Percentiles rank a stretch among this genome's conserved stretches.
phyloP scores from a whole-genome alignment of 2,329 filamentous ascomycete genomes.

The Capronia epimyces region DNA sequence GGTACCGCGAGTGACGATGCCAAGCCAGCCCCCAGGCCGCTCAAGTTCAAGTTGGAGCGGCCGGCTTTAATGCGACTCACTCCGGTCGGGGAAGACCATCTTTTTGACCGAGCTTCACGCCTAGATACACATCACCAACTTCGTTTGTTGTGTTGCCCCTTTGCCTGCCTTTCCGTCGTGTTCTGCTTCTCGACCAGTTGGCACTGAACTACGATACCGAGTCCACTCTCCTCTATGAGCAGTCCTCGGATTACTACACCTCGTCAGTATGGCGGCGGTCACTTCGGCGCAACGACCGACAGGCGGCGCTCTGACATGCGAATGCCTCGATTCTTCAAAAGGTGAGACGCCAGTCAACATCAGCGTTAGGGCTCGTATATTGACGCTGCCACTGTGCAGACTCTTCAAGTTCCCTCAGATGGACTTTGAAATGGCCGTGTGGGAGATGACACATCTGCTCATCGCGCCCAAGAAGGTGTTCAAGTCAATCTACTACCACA shows the following conservation, averaged over 20 bases:
- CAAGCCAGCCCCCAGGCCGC: neutral
- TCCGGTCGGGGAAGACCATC: neutral
- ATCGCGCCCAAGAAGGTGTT: slow-evolving; percentile 68
- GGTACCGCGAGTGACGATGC: neutral
- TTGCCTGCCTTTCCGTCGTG: neutral
- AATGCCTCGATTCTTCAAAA: slow-evolving; percentile 63
- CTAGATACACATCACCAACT: neutral
- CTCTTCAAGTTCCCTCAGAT: slow-evolving; percentile 68
- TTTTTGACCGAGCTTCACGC: neutral
- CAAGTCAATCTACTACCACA: slow-evolving; percentile 63
- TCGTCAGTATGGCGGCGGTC: slow-evolving; percentile 49
- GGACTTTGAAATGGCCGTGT: slow-evolving; percentile 69
- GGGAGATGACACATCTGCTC: slow-evolving; percentile 65
- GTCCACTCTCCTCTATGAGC: slow-evolving; percentile 23
- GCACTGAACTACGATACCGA: neutral
- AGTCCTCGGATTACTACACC: slow-evolving; percentile 58
- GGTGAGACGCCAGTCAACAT: slow-evolving; percentile 35
- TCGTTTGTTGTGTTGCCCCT: neutral
- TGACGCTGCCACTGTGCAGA: slow-evolving; percentile 32
- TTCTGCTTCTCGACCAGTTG: neutral
- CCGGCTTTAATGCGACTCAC: no score
- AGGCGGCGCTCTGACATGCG: slow-evolving; percentile 50
- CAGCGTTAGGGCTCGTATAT: neutral
- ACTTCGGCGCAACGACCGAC: slow-evolving; percentile 50
- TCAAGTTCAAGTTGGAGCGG: no score